These are phyloP conservation scores for Syzygium aqueum DNA, from an alignment of 345 rosid species.

Conservation along the genomic window DNA sequence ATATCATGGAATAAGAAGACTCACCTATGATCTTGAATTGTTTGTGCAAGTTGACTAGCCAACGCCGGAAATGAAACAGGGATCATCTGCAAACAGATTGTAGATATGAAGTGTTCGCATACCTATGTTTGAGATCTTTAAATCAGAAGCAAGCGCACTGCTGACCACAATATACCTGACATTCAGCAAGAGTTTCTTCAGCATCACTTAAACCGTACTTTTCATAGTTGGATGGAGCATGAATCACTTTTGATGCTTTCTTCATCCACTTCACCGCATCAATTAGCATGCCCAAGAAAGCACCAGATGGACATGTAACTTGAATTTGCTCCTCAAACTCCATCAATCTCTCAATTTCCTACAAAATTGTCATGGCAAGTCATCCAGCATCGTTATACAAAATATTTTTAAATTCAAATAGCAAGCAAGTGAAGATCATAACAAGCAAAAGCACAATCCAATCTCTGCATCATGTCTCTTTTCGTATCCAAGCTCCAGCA, in stretches of 20 bases:
- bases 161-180: slow-evolving; percentile 24
- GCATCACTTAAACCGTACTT: slow-evolving; percentile 39
- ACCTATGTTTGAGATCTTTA: background rate
- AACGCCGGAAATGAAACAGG: slow-evolving; percentile 25
- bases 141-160: background rate
- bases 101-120: background rate
- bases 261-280: slow-evolving; percentile 47
- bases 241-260: slow-evolving; percentile 32
- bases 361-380: background rate
- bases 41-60: slow-evolving; percentile 25
- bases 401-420: background rate
- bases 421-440: background rate
- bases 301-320: slow-evolving; percentile 5
- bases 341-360: slow-evolving; percentile 53
- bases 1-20: slow-evolving; percentile 1
- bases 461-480: background rate
- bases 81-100: slow-evolving; percentile 26
- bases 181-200: slow-evolving; percentile 41
- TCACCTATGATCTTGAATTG: slow-evolving; percentile 42
- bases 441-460: background rate
- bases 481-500: background rate
- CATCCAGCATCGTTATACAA: background rate
- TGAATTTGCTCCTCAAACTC: slow-evolving; percentile 20
- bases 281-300: slow-evolving; percentile 25
- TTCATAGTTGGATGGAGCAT: slow-evolving; percentile 17